Conservation (phyloP, 495 filamentous ascomycete species). For the Pseudoneurospora amorphoporcata region DNA sequence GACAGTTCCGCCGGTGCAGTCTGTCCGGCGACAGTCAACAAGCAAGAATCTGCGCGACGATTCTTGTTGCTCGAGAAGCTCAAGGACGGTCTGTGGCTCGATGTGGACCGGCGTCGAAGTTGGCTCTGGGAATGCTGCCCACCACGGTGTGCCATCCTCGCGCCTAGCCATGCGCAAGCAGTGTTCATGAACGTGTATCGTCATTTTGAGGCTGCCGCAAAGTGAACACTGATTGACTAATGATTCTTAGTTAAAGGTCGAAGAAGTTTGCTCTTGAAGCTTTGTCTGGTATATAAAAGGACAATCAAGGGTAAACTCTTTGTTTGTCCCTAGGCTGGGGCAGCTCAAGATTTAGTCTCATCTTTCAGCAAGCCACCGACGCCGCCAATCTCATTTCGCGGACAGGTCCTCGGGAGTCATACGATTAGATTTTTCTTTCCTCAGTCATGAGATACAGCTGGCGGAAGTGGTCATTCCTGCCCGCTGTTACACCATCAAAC, state of each 20-base stretch:
- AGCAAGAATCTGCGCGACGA: constrained; percentile 13
- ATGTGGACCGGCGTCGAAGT: constrained; percentile 5
- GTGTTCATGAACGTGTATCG: constrained; percentile 13
- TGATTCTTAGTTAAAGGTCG: not conserved
- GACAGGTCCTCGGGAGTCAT: not conserved
- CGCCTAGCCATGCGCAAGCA: constrained; percentile 20
- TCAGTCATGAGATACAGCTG: not conserved
- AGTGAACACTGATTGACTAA: not conserved
- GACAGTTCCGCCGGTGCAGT: constrained; percentile 23
- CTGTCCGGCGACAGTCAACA: constrained; percentile 21
- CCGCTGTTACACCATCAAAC: not conserved
- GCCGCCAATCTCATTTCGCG: not conserved
- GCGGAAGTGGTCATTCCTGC: not conserved
- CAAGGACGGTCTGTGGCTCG: constrained; percentile 6
- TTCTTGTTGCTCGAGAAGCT: constrained; percentile 5
- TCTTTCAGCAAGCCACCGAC: not conserved
- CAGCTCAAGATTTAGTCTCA: not conserved
- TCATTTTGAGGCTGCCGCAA: constrained; percentile 1
- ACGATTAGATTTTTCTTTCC: not conserved
- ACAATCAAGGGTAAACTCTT: not conserved
- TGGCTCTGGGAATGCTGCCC: constrained; percentile 26
- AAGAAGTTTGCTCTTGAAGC: not conserved
- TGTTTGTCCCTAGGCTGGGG: not conserved
- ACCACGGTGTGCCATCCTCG: constrained; percentile 31
- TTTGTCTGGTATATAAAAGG: not conserved